Percentiles rank a stretch among this genome's conserved stretches.
Evolutionary conservation across 495 filamentous ascomycete species (phyloP).

Genomic region (Xylaria curta): DNA sequence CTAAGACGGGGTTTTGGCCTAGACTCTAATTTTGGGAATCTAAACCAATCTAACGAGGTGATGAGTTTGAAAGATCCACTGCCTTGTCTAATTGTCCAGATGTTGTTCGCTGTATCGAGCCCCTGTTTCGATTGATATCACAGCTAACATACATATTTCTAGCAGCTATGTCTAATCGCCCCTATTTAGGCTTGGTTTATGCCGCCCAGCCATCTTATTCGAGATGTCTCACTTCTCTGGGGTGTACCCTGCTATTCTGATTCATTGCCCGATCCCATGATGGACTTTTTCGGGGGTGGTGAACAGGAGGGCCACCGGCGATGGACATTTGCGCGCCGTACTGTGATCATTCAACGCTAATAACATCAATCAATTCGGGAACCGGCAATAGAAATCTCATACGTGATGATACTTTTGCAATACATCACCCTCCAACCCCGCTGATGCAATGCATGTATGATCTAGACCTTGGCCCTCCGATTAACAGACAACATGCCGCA

Average conservation of each 20-base stretch:
- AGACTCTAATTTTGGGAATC: neutral
- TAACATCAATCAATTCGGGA: neutral
- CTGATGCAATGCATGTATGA: neutral
- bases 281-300: neutral
- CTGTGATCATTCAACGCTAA: neutral
- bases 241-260: conserved; percentile 1
- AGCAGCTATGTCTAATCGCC: neutral
- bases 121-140: neutral
- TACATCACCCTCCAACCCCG: neutral
- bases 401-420: neutral
- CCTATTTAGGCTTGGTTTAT: neutral
- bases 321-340: neutral
- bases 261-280: neutral
- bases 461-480: neutral
- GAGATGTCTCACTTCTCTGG: neutral
- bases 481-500: neutral
- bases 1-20: neutral
- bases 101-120: neutral
- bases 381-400: neutral
- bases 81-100: neutral
- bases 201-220: neutral
- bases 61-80: neutral
- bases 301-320: neutral
- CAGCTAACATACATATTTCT: neutral
- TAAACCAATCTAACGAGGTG: neutral